phyloP scores from a whole-genome alignment of 768 basidiomycete species.

The Mycena capillaripes region DNA sequence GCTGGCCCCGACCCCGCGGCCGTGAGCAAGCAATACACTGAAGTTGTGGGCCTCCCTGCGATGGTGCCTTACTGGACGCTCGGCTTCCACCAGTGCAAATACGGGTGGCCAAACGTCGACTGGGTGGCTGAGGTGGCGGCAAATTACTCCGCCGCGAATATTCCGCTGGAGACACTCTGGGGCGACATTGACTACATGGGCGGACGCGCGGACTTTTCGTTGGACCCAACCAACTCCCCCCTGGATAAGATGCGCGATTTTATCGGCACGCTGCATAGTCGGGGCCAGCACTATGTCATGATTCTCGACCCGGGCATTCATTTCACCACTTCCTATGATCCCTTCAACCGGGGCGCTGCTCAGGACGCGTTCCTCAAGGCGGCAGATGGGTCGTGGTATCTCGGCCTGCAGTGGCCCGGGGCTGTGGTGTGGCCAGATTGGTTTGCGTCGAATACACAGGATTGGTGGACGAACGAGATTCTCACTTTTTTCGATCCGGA shows the following conservation, averaged over 20 bases:
- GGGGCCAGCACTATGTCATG: background rate
- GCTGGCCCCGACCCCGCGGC: background rate
- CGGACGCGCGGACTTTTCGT: background rate
- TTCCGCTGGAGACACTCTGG: background rate
- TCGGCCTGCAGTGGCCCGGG: background rate
- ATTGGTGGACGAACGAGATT: background rate
- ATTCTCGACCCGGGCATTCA: background rate
- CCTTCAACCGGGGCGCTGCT: background rate
- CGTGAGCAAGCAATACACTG: background rate
- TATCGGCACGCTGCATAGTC: background rate
- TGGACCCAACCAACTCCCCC: background rate
- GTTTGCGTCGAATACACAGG: background rate
- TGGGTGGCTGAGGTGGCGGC: background rate
- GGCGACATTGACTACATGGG: background rate
- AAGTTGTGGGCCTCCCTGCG: background rate
- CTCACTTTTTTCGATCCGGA: background rate
- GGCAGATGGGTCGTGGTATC: background rate
- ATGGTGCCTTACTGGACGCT: background rate
- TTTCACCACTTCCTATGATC: background rate
- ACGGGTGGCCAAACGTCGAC: background rate
- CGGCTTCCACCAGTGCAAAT: background rate
- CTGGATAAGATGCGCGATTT: background rate
- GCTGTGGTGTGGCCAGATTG: background rate
- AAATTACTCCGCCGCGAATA: background rate
- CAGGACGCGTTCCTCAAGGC: background rate